Evolutionary conservation across 2,329 filamentous ascomycete genomes (phyloP), one percentile per base, ranked within the genome.

Genomic region (Venturia pyrina): DNA sequence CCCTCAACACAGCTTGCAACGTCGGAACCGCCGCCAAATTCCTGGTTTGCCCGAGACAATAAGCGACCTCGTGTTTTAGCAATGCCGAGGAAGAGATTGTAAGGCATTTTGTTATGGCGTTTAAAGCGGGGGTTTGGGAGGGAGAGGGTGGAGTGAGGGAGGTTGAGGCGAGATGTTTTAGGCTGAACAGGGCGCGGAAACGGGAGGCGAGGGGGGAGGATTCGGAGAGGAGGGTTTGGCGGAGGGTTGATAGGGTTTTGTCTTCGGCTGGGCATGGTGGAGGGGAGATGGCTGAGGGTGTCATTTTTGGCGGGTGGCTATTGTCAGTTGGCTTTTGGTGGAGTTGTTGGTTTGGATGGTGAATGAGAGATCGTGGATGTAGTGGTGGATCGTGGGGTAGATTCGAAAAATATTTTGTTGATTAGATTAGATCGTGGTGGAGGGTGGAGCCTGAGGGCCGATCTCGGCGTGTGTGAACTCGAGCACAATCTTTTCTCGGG

Each of bases 111-210:
- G 93, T 92, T 71, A 99, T 99, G 53, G 95, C 93, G 70, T 87
- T 78, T 70, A 88, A 86, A 21, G 89, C 85, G 53, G 87, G 86
- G 0, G 83, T 84, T 69, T 86, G 78, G 53, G 80, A 76, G 37
- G 81, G 85, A 8, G 66, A 40, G 15, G 66, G 67, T 0, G 84
- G 77, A 11, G 84, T 83, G 46, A 83, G 76, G 32, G 28, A 37
- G 69, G 87, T 85, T 67, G 85, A 87, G 61, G 95, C 93, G 68
- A 98, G 81, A 76, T 98, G 90, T 81, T 99, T 99, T 68, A 99
- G 87, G 21, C 93, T 97, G 81, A 99, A 99, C 71, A 99, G 89
- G 56, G 95, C 93, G 72, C 95, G 91, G 79, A 98, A 99, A 69
- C 95, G 91, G 69, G 91, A 83, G 48, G 93, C 89, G 65, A 99